Conservation (phyloP, 1,139 yeast species). For the Suhomyces maxii region DNA sequence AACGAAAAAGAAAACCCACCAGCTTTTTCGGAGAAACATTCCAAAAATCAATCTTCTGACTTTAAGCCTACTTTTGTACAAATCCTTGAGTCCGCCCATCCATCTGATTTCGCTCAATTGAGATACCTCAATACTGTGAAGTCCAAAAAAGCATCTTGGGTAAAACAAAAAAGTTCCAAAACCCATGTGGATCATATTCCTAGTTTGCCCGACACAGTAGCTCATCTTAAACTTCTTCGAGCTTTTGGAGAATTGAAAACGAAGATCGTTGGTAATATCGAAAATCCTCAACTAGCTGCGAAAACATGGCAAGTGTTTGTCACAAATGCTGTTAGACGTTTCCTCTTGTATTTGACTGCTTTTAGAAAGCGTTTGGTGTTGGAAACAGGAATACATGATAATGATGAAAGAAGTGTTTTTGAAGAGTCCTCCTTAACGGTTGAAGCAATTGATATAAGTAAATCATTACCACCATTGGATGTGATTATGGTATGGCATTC, state of each 20-base stretch:
- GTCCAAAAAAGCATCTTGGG: not conserved
- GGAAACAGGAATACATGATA: not conserved
- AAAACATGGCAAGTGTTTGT: constrained; percentile 30
- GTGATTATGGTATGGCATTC: constrained; percentile 45
- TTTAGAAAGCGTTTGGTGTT: constrained; percentile 8
- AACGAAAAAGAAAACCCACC: not conserved
- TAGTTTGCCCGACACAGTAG: constrained; percentile 16
- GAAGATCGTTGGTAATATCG: constrained; percentile 13
- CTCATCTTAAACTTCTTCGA: constrained; percentile 34
- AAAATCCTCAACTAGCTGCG: constrained; percentile 7
- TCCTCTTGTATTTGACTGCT: constrained; percentile 27
- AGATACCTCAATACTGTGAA: not conserved
- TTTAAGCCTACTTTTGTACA: not conserved
- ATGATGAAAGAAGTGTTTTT: not conserved
- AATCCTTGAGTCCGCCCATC: not conserved
- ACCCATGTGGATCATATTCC: constrained; percentile 8
- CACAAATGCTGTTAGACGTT: constrained; percentile 31
- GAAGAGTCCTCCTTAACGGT: not conserved
- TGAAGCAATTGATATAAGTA: not conserved
- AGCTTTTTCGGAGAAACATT: not conserved
- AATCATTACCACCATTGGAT: constrained; percentile 34
- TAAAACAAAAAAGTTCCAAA: not conserved
- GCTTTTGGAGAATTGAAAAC: constrained; percentile 27
- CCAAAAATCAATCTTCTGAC: no score
- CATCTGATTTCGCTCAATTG: not conserved